These are phyloP conservation scores for Trichoderma breve DNA, from an alignment of 2,329 filamentous ascomycete genomes.

Conservation along the genomic window DNA sequence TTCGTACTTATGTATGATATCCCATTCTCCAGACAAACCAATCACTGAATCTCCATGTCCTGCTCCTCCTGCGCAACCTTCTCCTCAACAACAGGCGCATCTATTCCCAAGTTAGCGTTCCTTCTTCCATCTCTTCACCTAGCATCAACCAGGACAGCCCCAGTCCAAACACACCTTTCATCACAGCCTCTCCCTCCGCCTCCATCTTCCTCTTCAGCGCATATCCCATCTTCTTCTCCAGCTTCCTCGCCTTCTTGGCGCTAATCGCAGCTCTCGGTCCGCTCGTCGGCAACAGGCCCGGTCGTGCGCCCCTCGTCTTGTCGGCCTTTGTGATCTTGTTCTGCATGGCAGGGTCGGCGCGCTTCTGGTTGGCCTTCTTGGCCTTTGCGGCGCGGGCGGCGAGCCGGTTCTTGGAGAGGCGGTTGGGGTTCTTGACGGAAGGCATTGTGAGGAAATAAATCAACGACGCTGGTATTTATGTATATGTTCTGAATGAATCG, in stretches of 20 bases:
- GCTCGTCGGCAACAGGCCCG: slow-evolving; percentile 55
- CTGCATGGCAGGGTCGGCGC: slow-evolving; percentile 38
- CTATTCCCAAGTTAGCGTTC: slow-evolving; percentile 17
- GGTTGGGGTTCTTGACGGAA: slow-evolving; percentile 59
- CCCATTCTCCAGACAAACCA: not conserved
- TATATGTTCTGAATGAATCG: not conserved
- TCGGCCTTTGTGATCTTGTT: slow-evolving; percentile 44
- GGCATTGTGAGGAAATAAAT: slow-evolving; percentile 39
- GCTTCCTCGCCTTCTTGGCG: slow-evolving; percentile 55
- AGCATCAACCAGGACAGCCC: no score
- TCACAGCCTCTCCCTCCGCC: slow-evolving; percentile 48
- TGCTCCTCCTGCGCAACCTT: slow-evolving; percentile 22
- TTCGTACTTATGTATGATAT: not conserved
- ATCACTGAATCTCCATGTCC: slow-evolving; percentile 26
- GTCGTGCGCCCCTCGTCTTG: slow-evolving; percentile 48
- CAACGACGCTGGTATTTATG: not conserved
- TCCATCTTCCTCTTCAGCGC: slow-evolving; percentile 53
- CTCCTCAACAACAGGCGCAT: slow-evolving; percentile 22
- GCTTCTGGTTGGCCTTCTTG: slow-evolving; percentile 45
- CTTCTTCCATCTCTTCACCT: not conserved
- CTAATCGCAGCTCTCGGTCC: slow-evolving; percentile 52
- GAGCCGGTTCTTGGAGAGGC: slow-evolving; percentile 52
- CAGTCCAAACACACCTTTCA: slow-evolving; percentile 41
- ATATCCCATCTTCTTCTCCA: slow-evolving; percentile 53
- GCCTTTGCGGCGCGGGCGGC: slow-evolving; percentile 45